Conservation (phyloP, 2,329 filamentous ascomycete genomes). For the Pestalotiopsis sp. region DNA sequence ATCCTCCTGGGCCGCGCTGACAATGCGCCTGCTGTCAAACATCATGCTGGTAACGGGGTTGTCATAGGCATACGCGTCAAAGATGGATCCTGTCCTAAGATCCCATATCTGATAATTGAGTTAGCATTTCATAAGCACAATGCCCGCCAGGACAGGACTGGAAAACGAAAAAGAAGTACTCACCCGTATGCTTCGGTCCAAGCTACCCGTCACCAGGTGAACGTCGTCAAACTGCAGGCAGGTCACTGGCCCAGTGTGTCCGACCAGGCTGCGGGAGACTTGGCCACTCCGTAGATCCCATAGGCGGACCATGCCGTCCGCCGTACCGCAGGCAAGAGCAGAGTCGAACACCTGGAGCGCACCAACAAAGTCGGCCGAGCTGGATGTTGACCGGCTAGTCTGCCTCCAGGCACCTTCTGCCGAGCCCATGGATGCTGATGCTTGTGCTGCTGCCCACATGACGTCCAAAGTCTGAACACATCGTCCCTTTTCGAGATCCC, state of each 20-base stretch:
- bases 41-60: conserved; percentile 92
- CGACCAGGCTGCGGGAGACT: conserved; percentile 94
- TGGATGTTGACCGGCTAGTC: conserved; percentile 64
- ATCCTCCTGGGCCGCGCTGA: conserved; percentile 85
- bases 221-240: conserved; percentile 95
- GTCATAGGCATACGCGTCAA: conserved; percentile 95
- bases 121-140: conserved; percentile 11
- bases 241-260: conserved; percentile 93
- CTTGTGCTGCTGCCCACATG: conserved; percentile 95
- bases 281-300: conserved; percentile 97
- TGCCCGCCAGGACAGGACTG: no score
- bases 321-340: conserved; percentile 92
- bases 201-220: conserved; percentile 89
- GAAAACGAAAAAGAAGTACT: conserved; percentile 36
- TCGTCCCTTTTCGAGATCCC: conserved; percentile 96
- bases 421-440: conserved; percentile 68
- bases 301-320: conserved; percentile 93
- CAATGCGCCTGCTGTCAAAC: conserved; percentile 90
- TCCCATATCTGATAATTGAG: conserved; percentile 85
- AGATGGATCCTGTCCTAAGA: conserved; percentile 91
- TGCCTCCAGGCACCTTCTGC: conserved; percentile 73
- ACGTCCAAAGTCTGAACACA: conserved; percentile 98
- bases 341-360: conserved; percentile 95
- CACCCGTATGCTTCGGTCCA: conserved; percentile 92
- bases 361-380: conserved; percentile 87